phyloP scores from a whole-genome alignment of 306 rosid species.

The Hippophae rhamnoides region DNA sequence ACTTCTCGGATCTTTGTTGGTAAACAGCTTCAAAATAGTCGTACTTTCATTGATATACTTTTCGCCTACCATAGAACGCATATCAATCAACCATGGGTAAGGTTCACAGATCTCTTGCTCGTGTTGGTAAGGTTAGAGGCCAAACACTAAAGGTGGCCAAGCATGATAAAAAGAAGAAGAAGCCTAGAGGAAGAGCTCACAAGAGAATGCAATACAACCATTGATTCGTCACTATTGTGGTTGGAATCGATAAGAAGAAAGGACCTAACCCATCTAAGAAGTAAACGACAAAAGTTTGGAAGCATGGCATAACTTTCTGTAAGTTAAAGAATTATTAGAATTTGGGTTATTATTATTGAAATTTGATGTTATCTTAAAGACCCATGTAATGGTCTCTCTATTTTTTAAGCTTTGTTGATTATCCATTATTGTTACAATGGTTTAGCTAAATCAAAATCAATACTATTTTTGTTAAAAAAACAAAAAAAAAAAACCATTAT shows the following conservation, averaged over 20 bases:
- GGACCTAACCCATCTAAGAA: conserved; percentile 31
- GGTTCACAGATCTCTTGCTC: conserved; percentile 51
- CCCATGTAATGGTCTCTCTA: no score
- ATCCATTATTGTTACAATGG: no score
- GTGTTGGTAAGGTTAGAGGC: conserved; percentile 49
- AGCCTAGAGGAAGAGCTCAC: conserved; percentile 43
- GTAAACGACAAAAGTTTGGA: not conserved
- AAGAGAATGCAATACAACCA: conserved; percentile 54
- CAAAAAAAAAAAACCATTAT: no score
- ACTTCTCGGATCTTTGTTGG: no score
- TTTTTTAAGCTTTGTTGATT: no score
- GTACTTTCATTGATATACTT: no score
- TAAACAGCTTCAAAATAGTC: no score
- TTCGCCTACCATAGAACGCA: no score
- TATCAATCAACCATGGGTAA: not conserved
- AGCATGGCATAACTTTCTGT: not conserved
- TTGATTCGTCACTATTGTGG: conserved; percentile 44
- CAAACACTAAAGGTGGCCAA: conserved; percentile 48
- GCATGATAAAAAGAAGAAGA: conserved; percentile 53
- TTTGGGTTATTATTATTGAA: not conserved
- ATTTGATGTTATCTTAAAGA: not conserved
- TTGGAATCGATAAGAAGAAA: conserved; percentile 26
- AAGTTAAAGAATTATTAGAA: conserved; percentile 3
- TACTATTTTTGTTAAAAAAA: no score
- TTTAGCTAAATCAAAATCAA: no score